Evolutionary conservation across 176 grass and related monocot species (phyloP), one percentile per base, ranked within the genome.

Genomic region (Oryza coarctata): DNA sequence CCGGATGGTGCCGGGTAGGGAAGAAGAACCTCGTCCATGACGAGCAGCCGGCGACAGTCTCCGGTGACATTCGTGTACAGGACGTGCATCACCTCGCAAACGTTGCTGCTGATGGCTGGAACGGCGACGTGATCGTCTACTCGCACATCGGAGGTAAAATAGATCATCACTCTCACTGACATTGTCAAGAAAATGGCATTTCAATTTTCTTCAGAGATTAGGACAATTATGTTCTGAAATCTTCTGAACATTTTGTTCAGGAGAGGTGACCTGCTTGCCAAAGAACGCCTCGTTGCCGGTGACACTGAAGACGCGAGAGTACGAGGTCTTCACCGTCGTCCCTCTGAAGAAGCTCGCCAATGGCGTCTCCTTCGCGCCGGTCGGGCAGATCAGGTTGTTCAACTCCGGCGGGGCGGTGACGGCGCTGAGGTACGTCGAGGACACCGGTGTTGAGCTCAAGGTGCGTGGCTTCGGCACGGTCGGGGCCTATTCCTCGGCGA

Each of bases 11-110:
- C 75, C 74, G 18, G 2, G 64, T 87, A 32, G 88, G 74, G 41
- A 93, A 93, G 88, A 97, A 83, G 77, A 93, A 89, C 49, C 65
- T 87, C 39, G 83, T 97, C 77, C 94, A 97, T 27, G 94, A 93
- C 39, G 78, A 86, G 81, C 86, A 91, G 85, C 94, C 94, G 6
- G 88, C 81, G 33, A 93, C 81, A 11, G 75, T 97, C 68, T 93
- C 88, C 0, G 94, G 91, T 10, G 61, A 80, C 38, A 77, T 97
- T 38, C 70, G 75, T 3, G 87, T 88, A 17, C 73, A 39, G 74
- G 88, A 93, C 64, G 90, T 97, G 30, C 77, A 64, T 57, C 85
- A 68, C 70, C 85, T 97, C 26, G 70, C 35, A 28, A 89, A 73
- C 70, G 63, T 87, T 34, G 83, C 91, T 9, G 36, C 70, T 69